These are phyloP conservation scores for Elongisporangium anandrum DNA, from an alignment of 352 stramenopile species.

Conservation along the genomic window DNA sequence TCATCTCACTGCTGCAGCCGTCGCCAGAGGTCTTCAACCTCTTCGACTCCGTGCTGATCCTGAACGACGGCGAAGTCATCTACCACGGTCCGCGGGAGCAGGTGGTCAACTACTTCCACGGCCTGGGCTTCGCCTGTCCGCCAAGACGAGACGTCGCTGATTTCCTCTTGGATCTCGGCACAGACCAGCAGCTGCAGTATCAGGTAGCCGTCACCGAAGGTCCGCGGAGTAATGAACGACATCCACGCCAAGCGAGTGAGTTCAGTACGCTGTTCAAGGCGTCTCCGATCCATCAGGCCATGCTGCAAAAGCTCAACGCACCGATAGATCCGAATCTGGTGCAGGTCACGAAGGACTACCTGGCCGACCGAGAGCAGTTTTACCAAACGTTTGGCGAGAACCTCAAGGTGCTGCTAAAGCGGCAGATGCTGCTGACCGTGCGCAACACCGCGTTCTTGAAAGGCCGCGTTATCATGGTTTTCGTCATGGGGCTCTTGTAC, in stretches of 20 bases:
- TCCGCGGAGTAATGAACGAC: not conserved
- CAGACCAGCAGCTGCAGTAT: conserved; percentile 24
- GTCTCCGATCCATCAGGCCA: conserved; percentile 5
- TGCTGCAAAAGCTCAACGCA: conserved; percentile 5
- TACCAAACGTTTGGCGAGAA: not conserved
- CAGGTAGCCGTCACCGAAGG: conserved; percentile 1
- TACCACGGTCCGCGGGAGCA: conserved; percentile 42
- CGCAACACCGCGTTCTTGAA: conserved; percentile 44
- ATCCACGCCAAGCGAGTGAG: conserved; percentile 9
- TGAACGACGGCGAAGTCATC: conserved; percentile 24
- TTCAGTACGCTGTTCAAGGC: conserved; percentile 13
- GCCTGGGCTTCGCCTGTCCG: conserved; percentile 37
- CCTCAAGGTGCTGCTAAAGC: not conserved
- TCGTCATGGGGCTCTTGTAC: conserved; percentile 36
- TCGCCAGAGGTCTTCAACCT: conserved; percentile 34
- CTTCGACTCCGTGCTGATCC: conserved; percentile 30
- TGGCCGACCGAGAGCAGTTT: not conserved
- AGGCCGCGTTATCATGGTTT: conserved; percentile 31
- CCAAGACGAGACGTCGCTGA: conserved; percentile 22
- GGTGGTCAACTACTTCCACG: conserved; percentile 65
- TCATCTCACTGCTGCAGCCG: conserved; percentile 78
- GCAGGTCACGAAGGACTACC: not conserved
- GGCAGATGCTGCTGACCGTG: conserved; percentile 51
- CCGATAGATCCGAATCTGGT: not conserved
- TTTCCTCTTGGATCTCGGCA: conserved; percentile 31